Evolutionary conservation across 2,329 filamentous ascomycete species (phyloP), one percentile per base, ranked within the genome.

Genomic region (Trichophyton schoenleinii): DNA sequence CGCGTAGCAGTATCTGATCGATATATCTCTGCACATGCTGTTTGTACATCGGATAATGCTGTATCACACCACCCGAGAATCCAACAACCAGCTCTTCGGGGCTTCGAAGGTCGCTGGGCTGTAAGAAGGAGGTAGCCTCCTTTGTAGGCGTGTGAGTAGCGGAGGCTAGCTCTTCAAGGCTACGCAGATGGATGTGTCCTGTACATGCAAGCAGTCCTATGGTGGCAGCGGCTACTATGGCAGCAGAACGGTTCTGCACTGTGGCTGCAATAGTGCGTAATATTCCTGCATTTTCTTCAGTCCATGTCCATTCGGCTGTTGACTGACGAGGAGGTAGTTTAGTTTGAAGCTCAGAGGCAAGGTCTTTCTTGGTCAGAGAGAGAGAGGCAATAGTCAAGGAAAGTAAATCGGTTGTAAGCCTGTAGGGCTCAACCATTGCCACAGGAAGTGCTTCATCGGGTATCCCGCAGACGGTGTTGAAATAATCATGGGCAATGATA

Each of bases 41-140:
- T 36, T 88, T 76, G 71, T 88, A 90, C 66, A 86, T 79, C 44
- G 88, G 87, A 68, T 89, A 89, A 67, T 88, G 84, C 13, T 84
- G 82, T 61, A 91, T 91, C 67, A 87, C 89, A n/a, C 87, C 86
- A 15, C 88, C 88, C 0, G 87, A 89, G 69, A 89, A 89, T 0
- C 87, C 88, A 28, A 91, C 86, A 1, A 87, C 83, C 28, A 91
- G 71, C 66, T 88, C 84, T 62, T 82, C 78, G 0, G 72, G 69
- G 3, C 71, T 70, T 7, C 41, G 36, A 15, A 31, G 57, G 9
- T 36, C 58, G 22, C 41, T 49, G 5, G 58, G 58, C 4, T 31
- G 59, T 25, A 36, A 15, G 25, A 36, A 22, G 2, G 59, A 60
- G 20, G 9, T 41, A 13, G 59, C 46, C 22, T 28, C 44, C 20